These are phyloP conservation scores for Sphagnum fallax DNA, from an alignment of 228 moss, liverwort and hornwort genomes.

Conservation along the genomic window DNA sequence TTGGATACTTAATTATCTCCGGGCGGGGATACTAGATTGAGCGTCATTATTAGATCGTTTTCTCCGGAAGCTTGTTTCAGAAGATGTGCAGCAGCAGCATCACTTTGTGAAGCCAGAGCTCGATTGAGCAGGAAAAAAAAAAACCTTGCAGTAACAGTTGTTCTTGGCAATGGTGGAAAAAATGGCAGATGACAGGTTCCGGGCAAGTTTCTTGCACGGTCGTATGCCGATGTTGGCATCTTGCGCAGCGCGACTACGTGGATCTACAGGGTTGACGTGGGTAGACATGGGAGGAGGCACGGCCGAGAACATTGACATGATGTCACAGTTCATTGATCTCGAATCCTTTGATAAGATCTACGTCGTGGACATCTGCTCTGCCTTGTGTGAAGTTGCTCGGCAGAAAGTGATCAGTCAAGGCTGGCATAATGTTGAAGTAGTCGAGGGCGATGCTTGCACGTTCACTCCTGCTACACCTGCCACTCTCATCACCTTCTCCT, in stretches of 20 bases:
- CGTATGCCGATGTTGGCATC: constrained; percentile 69
- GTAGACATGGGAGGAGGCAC: constrained; percentile 97
- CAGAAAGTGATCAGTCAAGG: constrained; percentile 65
- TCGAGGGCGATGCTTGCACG: constrained; percentile 78
- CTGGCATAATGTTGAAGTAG: constrained; percentile 71
- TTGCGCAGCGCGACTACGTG: constrained; percentile 70
- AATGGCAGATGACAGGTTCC: constrained; percentile 85
- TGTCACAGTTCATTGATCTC: constrained; percentile 74
- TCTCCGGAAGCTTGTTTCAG: too few relatives aligned
- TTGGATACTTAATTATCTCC: too few relatives aligned
- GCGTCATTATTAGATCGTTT: too few relatives aligned
- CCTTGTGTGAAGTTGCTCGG: constrained; percentile 77
- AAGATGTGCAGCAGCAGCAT: too few relatives aligned
- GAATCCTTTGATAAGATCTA: constrained; percentile 65
- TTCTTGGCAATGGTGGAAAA: not conserved
- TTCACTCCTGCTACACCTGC: constrained; percentile 52
- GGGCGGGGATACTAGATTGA: too few relatives aligned
- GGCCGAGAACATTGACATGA: constrained; percentile 93
- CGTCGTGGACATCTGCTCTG: constrained; percentile 83
- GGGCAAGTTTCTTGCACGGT: constrained; percentile 83
- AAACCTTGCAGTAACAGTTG: too few relatives aligned
- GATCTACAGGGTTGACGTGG: constrained; percentile 68
- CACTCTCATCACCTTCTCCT: constrained; percentile 91
- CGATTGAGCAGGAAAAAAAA: too few relatives aligned
- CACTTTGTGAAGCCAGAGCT: too few relatives aligned